Evolutionary conservation across 805 yeast genomes (phyloP).

Genomic region (Yarrowia divulgata): DNA sequence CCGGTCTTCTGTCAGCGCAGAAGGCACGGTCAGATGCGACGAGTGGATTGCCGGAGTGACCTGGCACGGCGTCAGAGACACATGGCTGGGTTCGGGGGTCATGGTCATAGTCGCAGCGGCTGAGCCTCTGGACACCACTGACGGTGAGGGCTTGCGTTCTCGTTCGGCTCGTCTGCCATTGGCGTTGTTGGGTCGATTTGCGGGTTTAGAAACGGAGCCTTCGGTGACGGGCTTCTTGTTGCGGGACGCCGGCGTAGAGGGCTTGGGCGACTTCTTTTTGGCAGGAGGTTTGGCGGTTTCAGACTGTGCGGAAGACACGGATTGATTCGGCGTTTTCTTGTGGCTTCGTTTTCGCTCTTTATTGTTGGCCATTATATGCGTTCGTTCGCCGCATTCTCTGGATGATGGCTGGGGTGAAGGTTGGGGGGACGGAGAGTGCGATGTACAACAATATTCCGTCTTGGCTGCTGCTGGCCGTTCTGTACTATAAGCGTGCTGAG

Average conservation of each 20-base stretch:
- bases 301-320: constrained; percentile 32
- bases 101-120: constrained; percentile 25
- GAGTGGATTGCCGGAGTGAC: constrained; percentile 8
- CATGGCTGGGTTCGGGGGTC: constrained; percentile 21
- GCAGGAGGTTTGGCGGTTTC: constrained; percentile 25
- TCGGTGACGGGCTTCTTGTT: constrained; percentile 32
- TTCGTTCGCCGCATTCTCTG: constrained; percentile 38
- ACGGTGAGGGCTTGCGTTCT: constrained; percentile 22
- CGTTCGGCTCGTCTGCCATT: constrained; percentile 17
- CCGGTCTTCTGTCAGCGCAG: constrained; percentile 14
- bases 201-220: constrained; percentile 31
- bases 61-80: constrained; percentile 29
- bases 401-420: constrained; percentile 4
- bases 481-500: constrained; percentile 14
- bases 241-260: constrained; percentile 25
- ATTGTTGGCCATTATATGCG: constrained; percentile 39
- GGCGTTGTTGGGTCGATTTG: constrained; percentile 11
- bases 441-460: background rate
- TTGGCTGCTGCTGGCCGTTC: background rate
- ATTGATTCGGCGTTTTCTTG: constrained; percentile 34
- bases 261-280: constrained; percentile 26
- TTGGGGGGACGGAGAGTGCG: background rate
- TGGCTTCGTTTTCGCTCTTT: constrained; percentile 39
- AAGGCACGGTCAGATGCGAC: constrained; percentile 12
- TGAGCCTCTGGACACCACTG: constrained; percentile 13